Conservation (phyloP, 305 asterid species). For the Plantago coronopus region DNA sequence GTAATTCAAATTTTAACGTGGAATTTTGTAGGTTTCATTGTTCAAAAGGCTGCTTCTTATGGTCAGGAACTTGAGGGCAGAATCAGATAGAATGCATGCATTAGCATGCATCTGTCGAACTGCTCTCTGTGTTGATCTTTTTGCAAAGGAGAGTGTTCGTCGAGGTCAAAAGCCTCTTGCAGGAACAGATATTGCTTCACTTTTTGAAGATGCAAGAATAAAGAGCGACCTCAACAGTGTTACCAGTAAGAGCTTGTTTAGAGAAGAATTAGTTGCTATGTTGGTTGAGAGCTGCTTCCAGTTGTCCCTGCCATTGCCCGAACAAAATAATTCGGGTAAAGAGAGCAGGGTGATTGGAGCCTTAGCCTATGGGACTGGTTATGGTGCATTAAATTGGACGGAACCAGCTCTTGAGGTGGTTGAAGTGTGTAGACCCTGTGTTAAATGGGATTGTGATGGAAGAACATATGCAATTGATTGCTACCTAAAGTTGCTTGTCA, state of each 20-base stretch:
- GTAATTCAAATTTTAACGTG: slow-evolving; percentile 12
- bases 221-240: slow-evolving; percentile 83
- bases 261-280: slow-evolving; percentile 96
- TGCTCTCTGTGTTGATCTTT: slow-evolving; percentile 92
- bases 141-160: slow-evolving; percentile 91
- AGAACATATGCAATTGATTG: slow-evolving; percentile 95
- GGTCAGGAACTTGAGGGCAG: slow-evolving; percentile 93
- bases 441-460: slow-evolving; percentile 91
- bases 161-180: slow-evolving; percentile 96
- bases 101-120: slow-evolving; percentile 91
- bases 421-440: slow-evolving; percentile 95
- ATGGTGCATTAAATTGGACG: slow-evolving; percentile 96
- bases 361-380: slow-evolving; percentile 92
- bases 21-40: slow-evolving; percentile 59
- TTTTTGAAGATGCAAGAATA: slow-evolving; percentile 77
- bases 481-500: slow-evolving; percentile 84
- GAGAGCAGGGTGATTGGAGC: slow-evolving; percentile 98
- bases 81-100: slow-evolving; percentile 93
- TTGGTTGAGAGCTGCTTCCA: slow-evolving; percentile 96
- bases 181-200: slow-evolving; percentile 91
- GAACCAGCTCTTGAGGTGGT: slow-evolving; percentile 96
- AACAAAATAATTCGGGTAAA: slow-evolving; percentile 84
- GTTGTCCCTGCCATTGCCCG: slow-evolving; percentile 89
- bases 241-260: slow-evolving; percentile 74
- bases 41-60: slow-evolving; percentile 83